phyloP scores from a whole-genome alignment of 805 yeast genomes.

The Suhomyces xylopsoci region DNA sequence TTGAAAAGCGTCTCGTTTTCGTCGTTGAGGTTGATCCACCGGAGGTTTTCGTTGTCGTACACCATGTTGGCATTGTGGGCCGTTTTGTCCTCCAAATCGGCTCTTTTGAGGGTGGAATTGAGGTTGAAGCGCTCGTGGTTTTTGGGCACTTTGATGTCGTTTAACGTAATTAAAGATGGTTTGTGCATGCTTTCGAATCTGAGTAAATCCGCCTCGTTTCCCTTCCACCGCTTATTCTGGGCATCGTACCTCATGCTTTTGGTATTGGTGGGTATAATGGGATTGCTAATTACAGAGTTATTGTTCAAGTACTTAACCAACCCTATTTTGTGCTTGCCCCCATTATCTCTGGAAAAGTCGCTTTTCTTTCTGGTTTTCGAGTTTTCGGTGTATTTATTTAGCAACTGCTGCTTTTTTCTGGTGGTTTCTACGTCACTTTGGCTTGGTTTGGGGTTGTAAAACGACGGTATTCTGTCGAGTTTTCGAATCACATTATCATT shows the following conservation, averaged over 20 bases:
- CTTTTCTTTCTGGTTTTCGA: not conserved
- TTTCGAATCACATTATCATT: conserved; percentile 34
- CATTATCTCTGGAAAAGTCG: not conserved
- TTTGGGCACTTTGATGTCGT: conserved; percentile 16
- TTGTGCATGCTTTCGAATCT: conserved; percentile 45
- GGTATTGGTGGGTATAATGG: conserved; percentile 14
- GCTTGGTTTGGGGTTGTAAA: conserved; percentile 19
- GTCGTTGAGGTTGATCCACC: conserved; percentile 53
- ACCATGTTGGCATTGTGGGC: conserved; percentile 46
- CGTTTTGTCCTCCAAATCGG: not conserved
- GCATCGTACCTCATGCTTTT: conserved; percentile 55
- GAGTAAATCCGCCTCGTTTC: conserved; percentile 56
- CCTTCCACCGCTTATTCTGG: conserved; percentile 55
- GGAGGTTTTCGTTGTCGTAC: conserved; percentile 53
- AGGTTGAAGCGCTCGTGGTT: not conserved
- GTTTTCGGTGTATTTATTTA: conserved; percentile 24
- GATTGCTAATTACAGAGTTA: conserved; percentile 9
- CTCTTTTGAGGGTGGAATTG: not conserved
- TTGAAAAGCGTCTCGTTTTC: conserved; percentile 44
- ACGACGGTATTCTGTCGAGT: conserved; percentile 42
- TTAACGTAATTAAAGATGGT: conserved; percentile 37
- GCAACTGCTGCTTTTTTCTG: conserved; percentile 23
- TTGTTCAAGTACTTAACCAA: conserved; percentile 29
- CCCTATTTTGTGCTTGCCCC: conserved; percentile 21
- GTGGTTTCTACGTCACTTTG: conserved; percentile 1